Percentiles rank a stretch among this genome's conserved stretches.
phyloP scores from a whole-genome alignment of 257 asterid genomes.

The Plectranthus barbatus region DNA sequence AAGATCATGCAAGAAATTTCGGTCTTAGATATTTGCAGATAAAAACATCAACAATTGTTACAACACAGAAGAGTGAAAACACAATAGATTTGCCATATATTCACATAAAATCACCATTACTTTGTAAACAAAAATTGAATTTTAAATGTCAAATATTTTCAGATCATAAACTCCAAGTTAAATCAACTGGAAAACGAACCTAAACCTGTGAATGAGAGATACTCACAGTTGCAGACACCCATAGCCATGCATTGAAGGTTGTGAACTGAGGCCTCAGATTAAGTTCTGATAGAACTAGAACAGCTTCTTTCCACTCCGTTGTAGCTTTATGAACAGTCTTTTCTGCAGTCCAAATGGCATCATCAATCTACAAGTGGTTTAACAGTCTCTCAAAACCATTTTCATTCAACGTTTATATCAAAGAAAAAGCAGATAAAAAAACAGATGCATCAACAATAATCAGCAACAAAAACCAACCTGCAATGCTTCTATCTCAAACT shows the following conservation, averaged over 20 bases:
- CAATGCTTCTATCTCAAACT: constrained; percentile 68
- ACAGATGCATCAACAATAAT: not conserved
- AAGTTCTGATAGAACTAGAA: constrained; percentile 41
- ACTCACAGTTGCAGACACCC: constrained; percentile 90
- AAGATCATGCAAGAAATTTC: not conserved
- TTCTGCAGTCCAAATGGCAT: constrained; percentile 84
- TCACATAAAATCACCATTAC: not conserved
- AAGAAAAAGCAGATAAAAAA: not conserved
- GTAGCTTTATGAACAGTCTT: constrained; percentile 48
- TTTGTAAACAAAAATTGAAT: not conserved
- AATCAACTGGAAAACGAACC: not conserved
- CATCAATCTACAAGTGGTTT: constrained; percentile 59
- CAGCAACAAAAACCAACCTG: constrained; percentile 45
- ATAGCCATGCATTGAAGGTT: constrained; percentile 71
- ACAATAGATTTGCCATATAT: not conserved
- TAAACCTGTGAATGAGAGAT: not conserved
- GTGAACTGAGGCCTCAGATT: constrained; percentile 50
- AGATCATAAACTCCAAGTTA: too few relatives aligned
- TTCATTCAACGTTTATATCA: not conserved
- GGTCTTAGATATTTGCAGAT: too few relatives aligned
- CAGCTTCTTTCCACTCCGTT: constrained; percentile 65
- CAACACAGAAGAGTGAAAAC: too few relatives aligned
- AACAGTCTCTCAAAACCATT: constrained; percentile 19
- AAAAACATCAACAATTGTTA: too few relatives aligned
- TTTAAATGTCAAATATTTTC: not conserved